phyloP scores from a whole-genome alignment of 2,329 filamentous ascomycete genomes.

The Scedosporium apiospermum region DNA sequence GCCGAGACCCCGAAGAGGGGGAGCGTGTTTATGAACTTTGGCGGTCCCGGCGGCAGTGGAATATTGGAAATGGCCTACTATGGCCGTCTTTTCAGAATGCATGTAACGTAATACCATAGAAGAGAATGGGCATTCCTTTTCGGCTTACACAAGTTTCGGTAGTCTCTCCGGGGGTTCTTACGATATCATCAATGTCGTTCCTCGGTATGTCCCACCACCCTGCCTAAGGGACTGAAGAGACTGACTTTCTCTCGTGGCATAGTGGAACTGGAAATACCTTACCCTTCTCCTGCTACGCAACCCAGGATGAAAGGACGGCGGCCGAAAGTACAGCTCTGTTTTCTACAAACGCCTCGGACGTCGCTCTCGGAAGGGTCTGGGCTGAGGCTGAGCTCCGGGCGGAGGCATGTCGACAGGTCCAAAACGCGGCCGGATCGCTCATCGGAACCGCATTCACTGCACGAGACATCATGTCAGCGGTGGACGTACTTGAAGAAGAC shows the following conservation, averaged over 20 bases:
- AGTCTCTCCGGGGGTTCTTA: slow-evolving; percentile 4
- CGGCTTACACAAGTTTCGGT: no score
- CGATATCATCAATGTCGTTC: slow-evolving; percentile 6
- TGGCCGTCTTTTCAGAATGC: background rate
- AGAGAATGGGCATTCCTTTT: no score
- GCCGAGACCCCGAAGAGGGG: slow-evolving; percentile 18
- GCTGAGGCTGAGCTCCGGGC: slow-evolving; percentile 2
- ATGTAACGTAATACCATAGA: background rate
- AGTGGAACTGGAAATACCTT: slow-evolving; percentile 19
- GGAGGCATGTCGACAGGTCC: background rate
- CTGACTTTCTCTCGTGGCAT: background rate
- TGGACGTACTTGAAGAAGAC: slow-evolving; percentile 6
- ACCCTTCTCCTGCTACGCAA: slow-evolving; percentile 15
- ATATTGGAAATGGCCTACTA: background rate
- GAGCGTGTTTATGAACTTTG: slow-evolving; percentile 22
- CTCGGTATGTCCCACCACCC: slow-evolving; percentile 12
- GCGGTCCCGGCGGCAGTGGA: slow-evolving; percentile 18
- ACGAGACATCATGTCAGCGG: slow-evolving; percentile 8
- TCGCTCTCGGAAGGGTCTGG: slow-evolving; percentile 6
- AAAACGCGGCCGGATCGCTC: slow-evolving; percentile 6
- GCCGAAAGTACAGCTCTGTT: slow-evolving; percentile 7
- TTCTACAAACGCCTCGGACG: slow-evolving; percentile 9
- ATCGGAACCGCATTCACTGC: slow-evolving; percentile 8
- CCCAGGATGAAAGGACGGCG: slow-evolving; percentile 7
- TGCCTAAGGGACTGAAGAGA: slow-evolving; percentile 7